Evolutionary conservation across 2,329 filamentous ascomycete species (phyloP), one percentile per base, ranked within the genome.

Genomic region (Colletotrichum eremochloae): DNA sequence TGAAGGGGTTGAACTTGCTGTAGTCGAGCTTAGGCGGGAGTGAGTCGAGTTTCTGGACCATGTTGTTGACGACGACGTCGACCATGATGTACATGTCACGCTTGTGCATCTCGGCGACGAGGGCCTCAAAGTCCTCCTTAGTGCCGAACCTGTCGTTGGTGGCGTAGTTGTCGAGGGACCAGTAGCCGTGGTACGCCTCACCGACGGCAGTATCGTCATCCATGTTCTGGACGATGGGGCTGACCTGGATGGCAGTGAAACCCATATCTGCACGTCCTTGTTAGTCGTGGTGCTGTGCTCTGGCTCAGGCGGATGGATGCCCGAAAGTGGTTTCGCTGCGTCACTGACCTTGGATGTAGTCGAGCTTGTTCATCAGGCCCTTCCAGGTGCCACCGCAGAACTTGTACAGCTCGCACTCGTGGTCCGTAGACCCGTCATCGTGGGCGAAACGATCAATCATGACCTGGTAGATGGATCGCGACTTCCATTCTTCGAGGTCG

Each of bases 1-100:
- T 86, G 61, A 88, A 81, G 74, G 74, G 75, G 63, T 79, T 76
- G 71, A 72, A 71, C 67, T 78, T 78, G 57, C 31, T 64, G 61
- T 67, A 74, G 40, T 68, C 60, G 55, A 79, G 73, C 92, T 90
- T 15, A 87, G 86, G 46, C 84, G 81, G 58, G 87, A 86, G 53
- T n/a, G 24, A 8, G 38, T 72, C 69, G 38, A 72, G 33, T 81
- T 88, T 73, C 67, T 73, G 71, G 42, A 73, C 71, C 76, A 86
- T 85, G 76, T 89, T 85, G 75, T 89, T 88, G 42, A 83, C 80
- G 7, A 89, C 87, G 7, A 89, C 79, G 70, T 89, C 87, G 24
- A 89, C 81, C 87, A 89, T 89, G 44, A 89, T 78, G 75, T 86
- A 87, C 87, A 90, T 90, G 55, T 79, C 84, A 12, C 87, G 82